phyloP scores from a whole-genome alignment of 345 rosid genomes.

The Gossypium australe region DNA sequence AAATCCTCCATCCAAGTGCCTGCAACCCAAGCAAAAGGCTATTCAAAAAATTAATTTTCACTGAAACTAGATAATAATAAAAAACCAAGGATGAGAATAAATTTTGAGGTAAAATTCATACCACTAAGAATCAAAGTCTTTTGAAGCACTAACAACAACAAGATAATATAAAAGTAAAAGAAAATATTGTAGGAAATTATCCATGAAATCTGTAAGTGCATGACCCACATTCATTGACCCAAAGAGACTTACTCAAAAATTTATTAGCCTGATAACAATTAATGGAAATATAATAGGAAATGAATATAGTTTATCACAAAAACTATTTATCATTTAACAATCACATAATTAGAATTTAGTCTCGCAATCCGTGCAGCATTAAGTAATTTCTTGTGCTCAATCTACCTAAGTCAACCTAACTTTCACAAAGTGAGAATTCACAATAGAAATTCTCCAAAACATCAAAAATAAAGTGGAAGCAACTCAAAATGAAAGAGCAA shows the following conservation, averaged over 20 bases:
- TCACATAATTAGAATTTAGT: not conserved
- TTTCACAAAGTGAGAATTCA: too few species aligned
- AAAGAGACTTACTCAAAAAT: not conserved
- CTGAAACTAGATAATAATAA: not conserved
- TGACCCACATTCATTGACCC: not conserved
- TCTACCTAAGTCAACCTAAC: too few species aligned
- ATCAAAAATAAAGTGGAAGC: too few species aligned
- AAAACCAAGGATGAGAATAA: not conserved
- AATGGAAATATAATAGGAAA: not conserved
- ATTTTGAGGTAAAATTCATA: not conserved
- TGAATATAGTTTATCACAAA: not conserved
- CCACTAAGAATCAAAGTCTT: too few species aligned
- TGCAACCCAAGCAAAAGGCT: conserved; percentile 14
- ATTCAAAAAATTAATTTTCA: not conserved
- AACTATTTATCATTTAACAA: not conserved
- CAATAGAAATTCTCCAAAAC: too few species aligned
- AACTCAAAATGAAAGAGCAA: too few species aligned
- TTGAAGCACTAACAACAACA: not conserved
- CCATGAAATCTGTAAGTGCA: not conserved
- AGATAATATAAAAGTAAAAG: not conserved
- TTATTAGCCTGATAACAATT: not conserved
- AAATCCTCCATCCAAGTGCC: conserved; percentile 94
- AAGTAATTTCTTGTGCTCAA: too few species aligned
- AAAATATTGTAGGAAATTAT: not conserved
- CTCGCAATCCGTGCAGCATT: too few species aligned